Evolutionary conservation across 192 early-diverging fungal genomes (phyloP).

Genomic region (Coemansia sp.): DNA sequence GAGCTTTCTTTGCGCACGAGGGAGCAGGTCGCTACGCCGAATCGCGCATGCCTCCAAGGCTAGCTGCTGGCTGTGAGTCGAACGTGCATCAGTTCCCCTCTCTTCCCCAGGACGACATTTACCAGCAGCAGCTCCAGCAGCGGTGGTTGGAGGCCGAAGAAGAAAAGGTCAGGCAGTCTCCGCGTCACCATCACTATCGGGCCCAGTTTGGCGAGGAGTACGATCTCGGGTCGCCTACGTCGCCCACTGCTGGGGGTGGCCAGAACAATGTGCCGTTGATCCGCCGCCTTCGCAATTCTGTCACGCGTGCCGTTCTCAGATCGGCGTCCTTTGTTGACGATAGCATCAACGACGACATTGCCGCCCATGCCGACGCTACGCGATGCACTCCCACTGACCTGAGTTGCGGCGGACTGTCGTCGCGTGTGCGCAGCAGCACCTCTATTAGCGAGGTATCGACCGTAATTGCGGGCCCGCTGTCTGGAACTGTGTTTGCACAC

Average conservation of each 20-base stretch:
- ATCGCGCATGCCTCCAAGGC: not conserved
- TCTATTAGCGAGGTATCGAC: slow-evolving; percentile 11
- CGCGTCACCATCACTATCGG: not conserved
- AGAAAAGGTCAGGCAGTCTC: not conserved
- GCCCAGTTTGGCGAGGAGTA: not conserved
- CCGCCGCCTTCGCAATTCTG: slow-evolving; percentile 16
- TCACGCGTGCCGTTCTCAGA: slow-evolving; percentile 17
- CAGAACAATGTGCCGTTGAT: slow-evolving; percentile 8
- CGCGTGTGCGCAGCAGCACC: slow-evolving; percentile 16
- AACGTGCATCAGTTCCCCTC: slow-evolving; percentile 21
- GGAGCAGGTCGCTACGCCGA: not conserved
- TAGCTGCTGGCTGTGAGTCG: not conserved
- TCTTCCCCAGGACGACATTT: slow-evolving; percentile 12
- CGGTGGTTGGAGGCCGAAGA: not conserved
- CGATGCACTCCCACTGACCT: not conserved
- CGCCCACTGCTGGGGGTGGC: not conserved
- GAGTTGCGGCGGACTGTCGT: not conserved
- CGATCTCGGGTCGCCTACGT: not conserved
- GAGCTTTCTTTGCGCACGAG: not conserved
- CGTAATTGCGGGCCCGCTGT: not conserved
- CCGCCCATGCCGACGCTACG: slow-evolving; percentile 4
- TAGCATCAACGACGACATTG: slow-evolving; percentile 30
- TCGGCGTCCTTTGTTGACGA: slow-evolving; percentile 34
- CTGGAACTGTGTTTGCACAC: not conserved
- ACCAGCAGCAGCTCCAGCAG: not conserved